A percentile compares a stretch with the other conserved stretches of the same genome.
phyloP scores from a whole-genome alignment of 768 basidiomycete genomes.

The Tricholoma matsutake region DNA sequence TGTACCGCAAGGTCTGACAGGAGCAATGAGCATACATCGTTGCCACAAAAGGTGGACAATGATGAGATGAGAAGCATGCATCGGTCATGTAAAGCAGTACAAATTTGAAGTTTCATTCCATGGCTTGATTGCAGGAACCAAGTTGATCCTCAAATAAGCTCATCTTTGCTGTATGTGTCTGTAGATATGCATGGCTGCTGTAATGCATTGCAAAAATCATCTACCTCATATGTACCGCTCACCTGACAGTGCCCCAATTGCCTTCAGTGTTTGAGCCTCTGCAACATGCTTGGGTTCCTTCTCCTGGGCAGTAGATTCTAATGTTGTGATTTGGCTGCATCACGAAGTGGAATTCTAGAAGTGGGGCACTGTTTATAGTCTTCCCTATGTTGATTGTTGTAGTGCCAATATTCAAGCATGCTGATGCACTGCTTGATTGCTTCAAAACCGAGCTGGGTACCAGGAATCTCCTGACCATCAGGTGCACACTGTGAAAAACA shows the following conservation, averaged over 20 bases:
- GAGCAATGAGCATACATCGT: conserved; percentile 20
- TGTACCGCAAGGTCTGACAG: conserved; percentile 23
- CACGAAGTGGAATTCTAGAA: conserved; percentile 15
- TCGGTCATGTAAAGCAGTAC: conserved; percentile 24
- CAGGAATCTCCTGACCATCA: conserved; percentile 14
- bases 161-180: background rate
- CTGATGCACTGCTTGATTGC: conserved; percentile 27
- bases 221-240: background rate
- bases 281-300: conserved; percentile 18
- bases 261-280: conserved; percentile 20
- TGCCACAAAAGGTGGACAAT: conserved; percentile 27
- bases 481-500: conserved; percentile 7
- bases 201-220: background rate
- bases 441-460: conserved; percentile 24
- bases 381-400: conserved; percentile 15
- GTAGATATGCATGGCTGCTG: conserved; percentile 24
- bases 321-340: conserved; percentile 15
- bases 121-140: conserved; percentile 15
- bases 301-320: conserved; percentile 1
- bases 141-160: conserved; percentile 19
- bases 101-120: conserved; percentile 7
- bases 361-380: conserved; percentile 14
- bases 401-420: conserved; percentile 26
- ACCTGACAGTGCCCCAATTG: background rate
- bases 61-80: conserved; percentile 28